Conservation (phyloP, 2,329 filamentous ascomycete genomes). For the Aspergillus fischeri region DNA sequence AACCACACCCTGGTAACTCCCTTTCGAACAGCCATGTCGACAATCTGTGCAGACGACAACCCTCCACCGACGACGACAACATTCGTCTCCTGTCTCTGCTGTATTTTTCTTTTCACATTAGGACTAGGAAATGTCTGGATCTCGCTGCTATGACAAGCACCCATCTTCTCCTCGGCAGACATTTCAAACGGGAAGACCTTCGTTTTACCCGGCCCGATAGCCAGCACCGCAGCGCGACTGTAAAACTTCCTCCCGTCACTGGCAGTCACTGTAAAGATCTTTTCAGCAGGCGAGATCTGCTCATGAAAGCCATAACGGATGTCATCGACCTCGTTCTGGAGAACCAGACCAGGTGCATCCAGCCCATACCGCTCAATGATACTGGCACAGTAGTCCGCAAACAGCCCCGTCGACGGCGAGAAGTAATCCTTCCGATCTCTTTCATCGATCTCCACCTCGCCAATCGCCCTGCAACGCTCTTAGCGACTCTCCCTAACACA, state of each 20-base stretch:
- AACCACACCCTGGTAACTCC: conserved; percentile 67
- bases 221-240: conserved; percentile 62
- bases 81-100: conserved; percentile 50
- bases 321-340: conserved; percentile 57
- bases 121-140: conserved; percentile 56
- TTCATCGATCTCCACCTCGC: conserved; percentile 56
- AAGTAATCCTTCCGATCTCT: conserved; percentile 67
- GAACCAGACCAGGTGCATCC: conserved; percentile 48
- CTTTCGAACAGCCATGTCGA: conserved; percentile 60
- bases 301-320: conserved; percentile 56
- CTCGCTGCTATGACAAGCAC: conserved; percentile 62
- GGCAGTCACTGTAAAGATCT: conserved; percentile 63
- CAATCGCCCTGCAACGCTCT: conserved; percentile 19
- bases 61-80: conserved; percentile 71
- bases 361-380: conserved; percentile 59
- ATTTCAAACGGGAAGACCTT: conserved; percentile 47
- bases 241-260: conserved; percentile 50
- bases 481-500: not conserved
- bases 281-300: conserved; percentile 42
- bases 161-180: conserved; percentile 40
- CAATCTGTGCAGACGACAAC: conserved; percentile 69
- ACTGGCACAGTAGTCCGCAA: conserved; percentile 58
- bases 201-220: conserved; percentile 64
- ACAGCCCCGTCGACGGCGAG: conserved; percentile 59
- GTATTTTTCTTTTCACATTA: conserved; percentile 52